Evolutionary conservation across 441 rosid species (phyloP).

Genomic region (Mallotus japonicus): DNA sequence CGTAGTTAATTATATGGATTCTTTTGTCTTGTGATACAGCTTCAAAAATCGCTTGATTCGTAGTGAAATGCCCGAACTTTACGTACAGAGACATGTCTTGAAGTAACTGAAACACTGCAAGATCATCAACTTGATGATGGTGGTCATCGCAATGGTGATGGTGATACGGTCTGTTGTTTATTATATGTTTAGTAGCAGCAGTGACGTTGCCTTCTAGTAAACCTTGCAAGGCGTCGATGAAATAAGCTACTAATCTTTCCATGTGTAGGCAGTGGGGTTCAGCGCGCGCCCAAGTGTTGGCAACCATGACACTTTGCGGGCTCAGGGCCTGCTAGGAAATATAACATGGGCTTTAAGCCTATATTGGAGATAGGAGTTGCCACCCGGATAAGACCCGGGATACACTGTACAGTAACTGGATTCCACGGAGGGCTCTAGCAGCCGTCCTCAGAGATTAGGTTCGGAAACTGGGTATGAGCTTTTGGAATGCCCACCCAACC

Average conservation of each 20-base stretch:
- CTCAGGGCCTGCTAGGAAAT: no score
- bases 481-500: no score
- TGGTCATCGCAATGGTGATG: slow-evolving; percentile 27
- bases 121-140: slow-evolving; percentile 43
- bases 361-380: no score
- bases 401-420: no score
- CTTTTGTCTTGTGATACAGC: slow-evolving; percentile 52
- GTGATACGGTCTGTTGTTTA: slow-evolving; percentile 18
- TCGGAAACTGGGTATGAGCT: no score
- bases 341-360: no score
- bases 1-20: slow-evolving; percentile 70
- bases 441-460: no score
- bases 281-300: no score
- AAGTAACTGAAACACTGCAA: slow-evolving; percentile 65
- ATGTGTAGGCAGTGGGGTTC: no score
- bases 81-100: slow-evolving; percentile 80
- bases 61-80: slow-evolving; percentile 77
- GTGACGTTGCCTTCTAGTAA: slow-evolving; percentile 34
- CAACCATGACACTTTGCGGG: no score
- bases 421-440: no score
- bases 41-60: slow-evolving; percentile 74
- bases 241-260: slow-evolving; percentile 76
- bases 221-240: slow-evolving; percentile 64
- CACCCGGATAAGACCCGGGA: no score
- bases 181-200: background rate